These are phyloP conservation scores for Emmonsiellopsis sp. DNA, from an alignment of 2,329 filamentous ascomycete species.

Conservation along the genomic window DNA sequence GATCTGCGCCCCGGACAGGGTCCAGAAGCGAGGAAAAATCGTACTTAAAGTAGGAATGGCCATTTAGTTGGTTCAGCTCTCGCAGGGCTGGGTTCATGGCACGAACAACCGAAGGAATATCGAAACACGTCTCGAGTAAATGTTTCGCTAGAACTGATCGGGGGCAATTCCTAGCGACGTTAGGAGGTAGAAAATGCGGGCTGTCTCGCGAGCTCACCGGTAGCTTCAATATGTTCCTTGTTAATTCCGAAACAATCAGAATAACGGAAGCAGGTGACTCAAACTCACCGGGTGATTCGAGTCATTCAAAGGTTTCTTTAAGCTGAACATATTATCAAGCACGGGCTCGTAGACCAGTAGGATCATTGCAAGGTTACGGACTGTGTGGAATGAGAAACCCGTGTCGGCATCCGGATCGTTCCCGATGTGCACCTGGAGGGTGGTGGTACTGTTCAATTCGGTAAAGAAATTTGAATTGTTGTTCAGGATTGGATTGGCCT, in stretches of 20 bases:
- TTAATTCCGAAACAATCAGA: background rate
- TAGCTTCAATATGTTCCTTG: background rate
- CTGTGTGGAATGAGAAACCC: conserved; percentile 9
- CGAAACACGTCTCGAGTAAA: conserved; percentile 10
- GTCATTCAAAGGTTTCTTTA: background rate
- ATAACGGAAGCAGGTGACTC: background rate
- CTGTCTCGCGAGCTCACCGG: conserved; percentile 6
- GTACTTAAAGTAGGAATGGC: conserved; percentile 10
- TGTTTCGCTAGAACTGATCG: conserved; percentile 6
- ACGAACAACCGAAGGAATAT: conserved; percentile 8
- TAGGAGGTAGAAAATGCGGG: conserved; percentile 10
- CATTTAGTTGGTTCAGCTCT: background rate
- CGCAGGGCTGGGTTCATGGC: conserved; percentile 9
- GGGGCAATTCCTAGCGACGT: conserved; percentile 4
- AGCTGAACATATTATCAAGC: conserved; percentile 8
- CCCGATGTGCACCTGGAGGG: conserved; percentile 12
- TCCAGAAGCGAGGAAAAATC: conserved; percentile 12
- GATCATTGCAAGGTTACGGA: conserved; percentile 15
- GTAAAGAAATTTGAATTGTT: conserved; percentile 7
- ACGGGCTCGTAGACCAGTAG: conserved; percentile 12
- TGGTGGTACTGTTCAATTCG: conserved; percentile 10
- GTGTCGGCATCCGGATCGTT: conserved; percentile 6
- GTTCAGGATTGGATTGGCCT: conserved; percentile 7
- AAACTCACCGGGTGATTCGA: conserved; percentile 5
- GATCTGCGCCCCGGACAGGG: background rate